phyloP scores from a whole-genome alignment of 768 basidiomycete genomes.

The Tulasnella sp. region DNA sequence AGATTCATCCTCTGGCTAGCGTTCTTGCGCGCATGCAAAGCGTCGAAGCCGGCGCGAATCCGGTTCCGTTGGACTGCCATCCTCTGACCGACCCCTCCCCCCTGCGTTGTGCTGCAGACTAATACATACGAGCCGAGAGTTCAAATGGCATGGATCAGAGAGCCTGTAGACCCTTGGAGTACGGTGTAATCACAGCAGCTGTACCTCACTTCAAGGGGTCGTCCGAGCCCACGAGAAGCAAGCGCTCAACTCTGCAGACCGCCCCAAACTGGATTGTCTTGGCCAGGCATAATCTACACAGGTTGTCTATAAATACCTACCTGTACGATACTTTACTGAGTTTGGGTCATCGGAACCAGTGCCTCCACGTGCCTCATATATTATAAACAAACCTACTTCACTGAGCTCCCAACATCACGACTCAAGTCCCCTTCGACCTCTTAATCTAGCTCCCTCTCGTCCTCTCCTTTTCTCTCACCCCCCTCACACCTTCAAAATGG shows the following conservation, averaged over 20 bases:
- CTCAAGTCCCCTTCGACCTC: background rate
- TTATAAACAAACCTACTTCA: background rate
- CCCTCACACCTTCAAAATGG: background rate
- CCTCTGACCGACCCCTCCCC: background rate
- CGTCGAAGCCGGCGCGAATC: background rate
- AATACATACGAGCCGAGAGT: background rate
- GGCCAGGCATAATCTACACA: background rate
- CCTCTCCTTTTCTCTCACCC: background rate
- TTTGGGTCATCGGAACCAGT: background rate
- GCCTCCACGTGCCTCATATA: background rate
- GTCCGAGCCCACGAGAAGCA: background rate
- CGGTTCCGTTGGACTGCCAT: background rate
- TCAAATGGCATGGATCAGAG: background rate
- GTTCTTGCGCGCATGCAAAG: background rate
- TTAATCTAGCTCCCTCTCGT: background rate
- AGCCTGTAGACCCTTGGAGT: background rate
- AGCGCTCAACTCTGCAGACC: background rate
- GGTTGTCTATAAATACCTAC: no score
- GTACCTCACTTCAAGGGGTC: background rate
- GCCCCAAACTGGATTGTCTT: background rate
- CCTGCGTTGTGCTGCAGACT: background rate
- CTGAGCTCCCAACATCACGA: background rate
- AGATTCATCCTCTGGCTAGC: no score
- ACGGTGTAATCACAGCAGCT: background rate
- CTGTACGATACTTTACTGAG: no score